Evolutionary conservation across 345 rosid genomes (phyloP), one percentile per base, ranked within the genome.

Genomic region (Noccaea caerulescens): DNA sequence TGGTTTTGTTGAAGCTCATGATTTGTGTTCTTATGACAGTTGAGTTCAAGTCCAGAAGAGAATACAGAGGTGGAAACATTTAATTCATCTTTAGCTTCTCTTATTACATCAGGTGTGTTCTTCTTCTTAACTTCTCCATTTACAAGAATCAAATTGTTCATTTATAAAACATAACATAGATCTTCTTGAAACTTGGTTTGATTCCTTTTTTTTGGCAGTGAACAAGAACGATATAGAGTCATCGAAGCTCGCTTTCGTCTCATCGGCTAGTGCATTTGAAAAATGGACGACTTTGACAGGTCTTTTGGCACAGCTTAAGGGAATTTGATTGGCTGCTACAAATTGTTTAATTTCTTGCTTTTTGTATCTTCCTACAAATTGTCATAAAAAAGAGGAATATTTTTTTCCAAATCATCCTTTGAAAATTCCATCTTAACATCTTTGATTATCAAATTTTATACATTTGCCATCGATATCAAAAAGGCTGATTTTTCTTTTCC

Each of bases 261-360:
- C 85, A 46, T 88, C 97, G 16, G 97, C 98, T 55, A 68, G 80
- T 30, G 97, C 97, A 49, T 83, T 88, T 66, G 96, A 88, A 85
- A 85, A 85, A 80, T 90, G 97, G 97, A 82, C 86, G 20, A 47
- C 77, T 63, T 83, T 88, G 79, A 84, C 92, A 1, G 96, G 98
- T 43, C 83, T 88, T 30, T 75, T 79, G 42, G 83, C 38, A 66
- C 85, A 84, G 75, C 94, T 90, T 41, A 88, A 84, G 66, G 92
- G 97, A 50, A 86, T 88, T 8, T 86, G 75, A 84, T 60, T 23
- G 49, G 51, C 69, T 20, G 51, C 69, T 20, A 42, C 45, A 68
- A 13, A 16, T 41, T 73, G 61, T 32, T 32, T 36, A 50, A 37
- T 39, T 20, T 63, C 6, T 71, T 36, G 16, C 25, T 25, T 39